phyloP scores from a whole-genome alignment of 1,139 yeast species.

The Williopsis jadinii region DNA sequence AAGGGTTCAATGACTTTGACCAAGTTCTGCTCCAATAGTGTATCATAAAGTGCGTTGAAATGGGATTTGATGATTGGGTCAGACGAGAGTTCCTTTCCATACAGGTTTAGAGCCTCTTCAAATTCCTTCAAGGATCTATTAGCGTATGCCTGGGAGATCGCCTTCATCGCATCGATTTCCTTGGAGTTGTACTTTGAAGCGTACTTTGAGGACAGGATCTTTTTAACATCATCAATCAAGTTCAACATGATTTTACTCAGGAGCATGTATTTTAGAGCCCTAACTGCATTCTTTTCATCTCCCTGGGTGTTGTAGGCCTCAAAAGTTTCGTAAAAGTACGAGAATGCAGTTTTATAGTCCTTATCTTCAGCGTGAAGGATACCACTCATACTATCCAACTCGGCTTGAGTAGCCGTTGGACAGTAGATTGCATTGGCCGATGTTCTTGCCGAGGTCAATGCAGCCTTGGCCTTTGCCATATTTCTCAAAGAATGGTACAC shows the following conservation, averaged over 20 bases:
- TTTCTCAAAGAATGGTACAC: constrained; percentile 90
- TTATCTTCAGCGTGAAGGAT: constrained; percentile 94
- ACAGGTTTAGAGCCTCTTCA: constrained; percentile 68
- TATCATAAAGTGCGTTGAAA: constrained; percentile 88
- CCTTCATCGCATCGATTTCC: constrained; percentile 84
- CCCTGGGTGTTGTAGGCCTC: constrained; percentile 67
- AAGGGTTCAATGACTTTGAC: constrained; percentile 94
- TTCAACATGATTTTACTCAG: constrained; percentile 91
- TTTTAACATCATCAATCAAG: constrained; percentile 76
- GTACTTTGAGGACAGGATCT: constrained; percentile 69
- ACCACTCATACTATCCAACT: constrained; percentile 92
- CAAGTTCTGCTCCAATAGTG: constrained; percentile 85
- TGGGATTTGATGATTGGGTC: constrained; percentile 90
- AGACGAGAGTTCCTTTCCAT: constrained; percentile 68
- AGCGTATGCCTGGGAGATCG: constrained; percentile 84
- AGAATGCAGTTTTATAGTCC: constrained; percentile 93
- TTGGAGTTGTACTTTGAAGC: constrained; percentile 74
- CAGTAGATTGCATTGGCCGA: constrained; percentile 94
- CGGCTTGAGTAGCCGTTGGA: constrained; percentile 92
- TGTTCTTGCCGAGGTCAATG: constrained; percentile 92
- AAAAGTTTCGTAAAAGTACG: constrained; percentile 91
- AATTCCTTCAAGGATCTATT: constrained; percentile 89
- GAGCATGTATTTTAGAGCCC: constrained; percentile 85
- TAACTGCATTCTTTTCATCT: constrained; percentile 62
- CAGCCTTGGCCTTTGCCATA: constrained; percentile 87